Percentiles rank a stretch among this genome's conserved stretches.
phyloP scores from a whole-genome alignment of 2,329 filamentous ascomycete genomes.

The Pseudocercospora pini-densiflorae region DNA sequence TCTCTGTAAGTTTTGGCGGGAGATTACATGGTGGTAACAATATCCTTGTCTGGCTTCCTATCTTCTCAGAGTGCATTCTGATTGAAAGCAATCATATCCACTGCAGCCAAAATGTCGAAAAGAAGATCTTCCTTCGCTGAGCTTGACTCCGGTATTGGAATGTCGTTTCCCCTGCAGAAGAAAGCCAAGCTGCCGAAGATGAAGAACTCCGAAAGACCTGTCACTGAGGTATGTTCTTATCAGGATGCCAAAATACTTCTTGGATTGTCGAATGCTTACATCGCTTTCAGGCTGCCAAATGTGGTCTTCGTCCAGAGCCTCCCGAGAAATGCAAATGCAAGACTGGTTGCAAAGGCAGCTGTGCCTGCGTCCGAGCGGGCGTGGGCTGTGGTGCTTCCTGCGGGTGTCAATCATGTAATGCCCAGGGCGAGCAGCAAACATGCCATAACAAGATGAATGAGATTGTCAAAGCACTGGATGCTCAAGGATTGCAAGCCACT shows the following conservation, averaged over 20 bases:
- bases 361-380: constrained; percentile 2
- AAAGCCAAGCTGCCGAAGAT: neutral
- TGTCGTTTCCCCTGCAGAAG: neutral
- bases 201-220: neutral
- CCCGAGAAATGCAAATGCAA: constrained; percentile 10
- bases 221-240: neutral
- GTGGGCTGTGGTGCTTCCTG: constrained; percentile 9
- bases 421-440: neutral
- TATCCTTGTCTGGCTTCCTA: too few relatives aligned
- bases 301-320: neutral
- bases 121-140: neutral
- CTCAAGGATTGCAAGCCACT: neutral
- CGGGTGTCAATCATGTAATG: neutral
- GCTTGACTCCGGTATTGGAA: too few relatives aligned
- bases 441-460: neutral
- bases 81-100: too few relatives aligned
- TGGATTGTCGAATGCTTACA: neutral
- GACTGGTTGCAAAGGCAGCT: constrained; percentile 9
- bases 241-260: too few relatives aligned
- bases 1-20: too few relatives aligned
- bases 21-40: too few relatives aligned
- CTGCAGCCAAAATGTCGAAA: neutral
- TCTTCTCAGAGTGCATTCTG: too few relatives aligned
- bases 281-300: neutral
- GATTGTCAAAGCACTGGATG: neutral